Evolutionary conservation across 2,329 filamentous ascomycete species (phyloP).

Genomic region (Neofusicoccum cordaticola): DNA sequence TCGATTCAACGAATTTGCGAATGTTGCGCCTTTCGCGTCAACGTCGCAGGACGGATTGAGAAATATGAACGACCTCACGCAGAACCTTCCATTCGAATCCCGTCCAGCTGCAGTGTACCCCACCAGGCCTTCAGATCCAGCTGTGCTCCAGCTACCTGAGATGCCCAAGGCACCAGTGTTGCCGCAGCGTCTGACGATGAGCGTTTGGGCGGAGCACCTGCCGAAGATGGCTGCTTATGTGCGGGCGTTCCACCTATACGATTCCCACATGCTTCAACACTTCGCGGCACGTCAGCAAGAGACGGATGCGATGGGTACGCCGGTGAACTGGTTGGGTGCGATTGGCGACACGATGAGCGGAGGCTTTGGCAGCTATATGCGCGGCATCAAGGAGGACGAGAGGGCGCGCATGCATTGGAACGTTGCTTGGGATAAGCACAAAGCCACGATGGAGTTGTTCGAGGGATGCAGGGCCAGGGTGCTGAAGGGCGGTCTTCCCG

Average conservation of each 20-base stretch:
- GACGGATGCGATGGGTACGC: slow-evolving; percentile 39
- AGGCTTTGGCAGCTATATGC: slow-evolving; percentile 58
- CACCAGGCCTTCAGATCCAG: slow-evolving; percentile 38
- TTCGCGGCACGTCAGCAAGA: slow-evolving; percentile 53
- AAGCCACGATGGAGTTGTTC: slow-evolving; percentile 58
- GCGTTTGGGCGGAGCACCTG: slow-evolving; percentile 52
- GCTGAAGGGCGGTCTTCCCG: slow-evolving; percentile 6
- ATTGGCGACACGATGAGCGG: slow-evolving; percentile 50
- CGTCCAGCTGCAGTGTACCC: slow-evolving; percentile 46
- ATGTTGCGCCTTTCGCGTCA: slow-evolving; percentile 48
- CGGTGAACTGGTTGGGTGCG: slow-evolving; percentile 49
- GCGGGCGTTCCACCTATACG: slow-evolving; percentile 55
- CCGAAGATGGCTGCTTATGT: slow-evolving; percentile 55
- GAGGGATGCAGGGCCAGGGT: slow-evolving; percentile 48
- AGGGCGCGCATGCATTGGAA: slow-evolving; percentile 61
- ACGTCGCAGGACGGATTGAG: slow-evolving; percentile 49
- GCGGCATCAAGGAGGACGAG: slow-evolving; percentile 63
- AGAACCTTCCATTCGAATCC: slow-evolving; percentile 59
- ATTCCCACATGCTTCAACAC: slow-evolving; percentile 54
- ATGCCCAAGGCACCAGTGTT: slow-evolving; percentile 50
- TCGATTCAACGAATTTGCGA: slow-evolving; percentile 47
- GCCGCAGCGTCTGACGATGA: slow-evolving; percentile 44
- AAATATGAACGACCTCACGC: slow-evolving; percentile 52
- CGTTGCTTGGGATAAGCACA: slow-evolving; percentile 59
- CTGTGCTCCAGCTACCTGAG: slow-evolving; percentile 48